phyloP scores from a whole-genome alignment of 2,329 filamentous ascomycete species.

The Neopestalotiopsis sp. region DNA sequence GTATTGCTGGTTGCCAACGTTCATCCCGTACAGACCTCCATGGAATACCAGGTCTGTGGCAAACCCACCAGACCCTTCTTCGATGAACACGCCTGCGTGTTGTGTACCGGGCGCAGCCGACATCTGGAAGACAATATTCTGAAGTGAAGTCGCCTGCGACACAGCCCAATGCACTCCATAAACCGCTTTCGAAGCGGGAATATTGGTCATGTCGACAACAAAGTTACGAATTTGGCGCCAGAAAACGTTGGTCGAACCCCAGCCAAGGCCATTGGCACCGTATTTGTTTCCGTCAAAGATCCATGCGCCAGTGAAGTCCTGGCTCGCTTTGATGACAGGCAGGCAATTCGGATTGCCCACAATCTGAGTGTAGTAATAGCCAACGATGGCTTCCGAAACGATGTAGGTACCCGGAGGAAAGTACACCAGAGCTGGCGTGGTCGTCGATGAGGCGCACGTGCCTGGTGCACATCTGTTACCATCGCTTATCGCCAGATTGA shows the following conservation, averaged over 20 bases:
- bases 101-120: conserved; percentile 50
- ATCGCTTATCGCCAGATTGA: conserved; percentile 40
- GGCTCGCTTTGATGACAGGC: conserved; percentile 59
- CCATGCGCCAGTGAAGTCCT: conserved; percentile 52
- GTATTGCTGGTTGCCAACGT: conserved; percentile 68
- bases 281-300: conserved; percentile 55
- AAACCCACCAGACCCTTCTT: conserved; percentile 69
- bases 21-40: conserved; percentile 71
- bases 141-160: conserved; percentile 65
- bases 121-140: conserved; percentile 63
- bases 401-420: conserved; percentile 66
- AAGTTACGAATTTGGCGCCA: conserved; percentile 65
- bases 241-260: conserved; percentile 59
- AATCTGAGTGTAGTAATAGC: conserved; percentile 82
- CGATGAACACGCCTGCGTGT: conserved; percentile 66
- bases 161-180: conserved; percentile 72
- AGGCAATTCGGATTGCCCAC: conserved; percentile 46
- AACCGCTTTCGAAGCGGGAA: conserved; percentile 50
- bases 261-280: conserved; percentile 48
- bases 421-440: conserved; percentile 38
- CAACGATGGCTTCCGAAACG: conserved; percentile 72
- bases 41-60: conserved; percentile 74
- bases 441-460: conserved; percentile 32
- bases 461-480: conserved; percentile 34
- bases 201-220: conserved; percentile 58